Evolutionary conservation across 2,329 filamentous ascomycete species (phyloP), one percentile per base, ranked within the genome.

Genomic region (Rutstroemia sp.): DNA sequence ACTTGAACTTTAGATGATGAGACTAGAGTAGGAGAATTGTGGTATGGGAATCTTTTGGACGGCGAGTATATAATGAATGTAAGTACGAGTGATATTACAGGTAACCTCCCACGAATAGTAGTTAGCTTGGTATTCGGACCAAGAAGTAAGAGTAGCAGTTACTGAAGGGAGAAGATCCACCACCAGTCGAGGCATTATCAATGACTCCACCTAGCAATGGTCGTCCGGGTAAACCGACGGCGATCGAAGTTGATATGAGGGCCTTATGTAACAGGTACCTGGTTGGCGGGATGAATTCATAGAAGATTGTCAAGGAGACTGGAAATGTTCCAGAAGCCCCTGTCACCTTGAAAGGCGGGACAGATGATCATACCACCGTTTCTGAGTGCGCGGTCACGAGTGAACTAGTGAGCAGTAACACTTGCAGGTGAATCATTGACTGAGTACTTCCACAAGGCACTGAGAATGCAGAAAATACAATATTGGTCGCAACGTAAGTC

Each of bases 301-400:
- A 75, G 3, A 78, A 68, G n/a, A 81, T 71, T 52, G 78, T 73
- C 34, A 75, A 73, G 2, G 72, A 69, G 9, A 80, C 67, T 36
- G 75, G 63, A 53, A 71, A 72, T 58, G 76, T 71, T 0, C 76
- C 77, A 3, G 73, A 76, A 0, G 68, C 73, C 0, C 76, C 77
- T 1, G 78, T 63, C n/a, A 0, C 82, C 82, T 60, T 63, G 61
- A 27, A 59, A 56, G 5, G 57, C 59, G 19, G 52, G 48, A 38
- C 57, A 51, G 21, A 55, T 42, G 10, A 60, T 58, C 12, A 48
- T 58, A 10, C 9, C 8, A n/a, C 4, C 2, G 21, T 23, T 30
- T 8, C 14, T 48, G 17, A 48, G 27, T n/a, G 12, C 14, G 38
- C n/a, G 1, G 8, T 17, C 2, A 21, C 4, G n/a, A 48, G 14